Conservation (phyloP, 345 rosid species). For the Syzygium oleosum region DNA sequence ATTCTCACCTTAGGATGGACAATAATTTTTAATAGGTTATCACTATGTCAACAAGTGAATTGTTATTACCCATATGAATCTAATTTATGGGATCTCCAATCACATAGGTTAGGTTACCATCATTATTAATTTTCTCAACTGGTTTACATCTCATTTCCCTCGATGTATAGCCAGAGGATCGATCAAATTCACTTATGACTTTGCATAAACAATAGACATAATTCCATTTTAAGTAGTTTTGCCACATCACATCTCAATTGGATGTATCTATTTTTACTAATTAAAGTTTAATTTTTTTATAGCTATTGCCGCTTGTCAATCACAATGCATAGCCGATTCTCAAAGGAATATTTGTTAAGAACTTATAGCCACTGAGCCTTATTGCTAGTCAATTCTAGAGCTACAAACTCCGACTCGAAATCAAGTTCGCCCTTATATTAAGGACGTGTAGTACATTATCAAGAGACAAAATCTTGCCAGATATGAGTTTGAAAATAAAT, state of each 20-base stretch:
- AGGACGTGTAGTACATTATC: not conserved
- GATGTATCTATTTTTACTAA: no score
- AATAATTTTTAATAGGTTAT: not conserved
- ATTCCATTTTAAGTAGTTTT: not conserved
- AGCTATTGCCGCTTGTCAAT: not conserved
- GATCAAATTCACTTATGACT: not conserved
- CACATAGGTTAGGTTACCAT: not conserved
- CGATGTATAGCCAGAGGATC: not conserved
- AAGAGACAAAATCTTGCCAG: not conserved
- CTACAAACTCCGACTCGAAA: not conserved
- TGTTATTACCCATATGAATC: no score
- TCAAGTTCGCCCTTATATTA: not conserved
- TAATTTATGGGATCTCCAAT: no score
- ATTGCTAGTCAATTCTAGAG: not conserved
- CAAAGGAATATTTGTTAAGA: not conserved
- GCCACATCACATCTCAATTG: accelerated
- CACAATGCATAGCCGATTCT: not conserved
- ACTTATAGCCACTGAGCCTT: not conserved
- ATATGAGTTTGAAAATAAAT: not conserved
- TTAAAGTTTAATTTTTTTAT: accelerated
- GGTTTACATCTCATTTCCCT: not conserved
- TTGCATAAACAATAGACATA: not conserved
- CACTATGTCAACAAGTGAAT: no score
- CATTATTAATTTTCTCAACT: not conserved
- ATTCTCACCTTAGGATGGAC: not conserved